Evolutionary conservation across 2,329 filamentous ascomycete species (phyloP).

Genomic region (Penicillium sp.): DNA sequence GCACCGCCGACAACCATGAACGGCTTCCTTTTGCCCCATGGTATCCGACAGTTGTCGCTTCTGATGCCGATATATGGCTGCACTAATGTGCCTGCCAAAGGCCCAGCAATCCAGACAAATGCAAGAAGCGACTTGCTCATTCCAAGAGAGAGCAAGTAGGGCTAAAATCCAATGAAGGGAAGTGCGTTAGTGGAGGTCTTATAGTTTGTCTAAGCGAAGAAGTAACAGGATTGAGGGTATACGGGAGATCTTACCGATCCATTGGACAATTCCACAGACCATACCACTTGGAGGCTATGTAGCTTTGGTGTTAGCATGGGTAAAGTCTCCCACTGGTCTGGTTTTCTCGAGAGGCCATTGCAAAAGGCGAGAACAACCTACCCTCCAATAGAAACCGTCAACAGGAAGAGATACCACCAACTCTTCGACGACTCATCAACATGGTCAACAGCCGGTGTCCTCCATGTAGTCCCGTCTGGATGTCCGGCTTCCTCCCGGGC

Average conservation of each 20-base stretch:
- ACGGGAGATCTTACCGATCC: constrained; percentile 76
- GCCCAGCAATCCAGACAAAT: constrained; percentile 80
- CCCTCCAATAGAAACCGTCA: constrained; percentile 83
- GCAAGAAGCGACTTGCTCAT: constrained; percentile 80
- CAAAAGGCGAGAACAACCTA: constrained; percentile 31
- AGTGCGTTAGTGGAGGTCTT: neutral
- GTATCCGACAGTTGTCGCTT: constrained; percentile 71
- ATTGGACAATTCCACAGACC: constrained; percentile 92
- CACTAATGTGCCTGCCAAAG: constrained; percentile 72
- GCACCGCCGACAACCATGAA: constrained; percentile 71
- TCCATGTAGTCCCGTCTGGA: neutral
- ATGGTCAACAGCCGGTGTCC: constrained; percentile 22
- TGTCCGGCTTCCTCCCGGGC: neutral
- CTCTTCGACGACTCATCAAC: constrained; percentile 66
- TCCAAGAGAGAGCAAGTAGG: constrained; percentile 74
- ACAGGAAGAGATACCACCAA: constrained; percentile 76
- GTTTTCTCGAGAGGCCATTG: neutral
- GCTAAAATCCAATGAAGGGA: constrained; percentile 37
- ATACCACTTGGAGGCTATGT: constrained; percentile 77
- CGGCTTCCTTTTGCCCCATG: constrained; percentile 75
- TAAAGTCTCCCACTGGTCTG: too few relatives aligned
- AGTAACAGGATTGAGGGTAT: too few relatives aligned
- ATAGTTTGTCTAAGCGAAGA: neutral
- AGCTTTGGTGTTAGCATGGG: constrained; percentile 1
- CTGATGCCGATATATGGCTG: constrained; percentile 80